A percentile compares a stretch with the other conserved stretches of the same genome.
These are phyloP conservation scores for Candida parachauliodes DNA, from an alignment of 805 yeast genomes.

Conservation along the genomic window DNA sequence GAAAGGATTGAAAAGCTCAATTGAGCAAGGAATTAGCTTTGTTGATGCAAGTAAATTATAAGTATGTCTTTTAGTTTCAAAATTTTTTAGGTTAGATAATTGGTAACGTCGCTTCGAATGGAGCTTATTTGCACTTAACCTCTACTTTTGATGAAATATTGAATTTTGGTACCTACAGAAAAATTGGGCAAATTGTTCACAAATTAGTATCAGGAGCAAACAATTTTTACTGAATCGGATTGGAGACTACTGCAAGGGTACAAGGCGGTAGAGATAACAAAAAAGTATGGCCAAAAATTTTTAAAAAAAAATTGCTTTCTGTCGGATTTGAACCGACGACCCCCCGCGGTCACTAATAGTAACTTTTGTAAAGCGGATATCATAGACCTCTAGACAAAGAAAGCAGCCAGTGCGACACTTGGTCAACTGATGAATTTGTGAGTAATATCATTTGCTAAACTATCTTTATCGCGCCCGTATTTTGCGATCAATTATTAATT, in stretches of 20 bases:
- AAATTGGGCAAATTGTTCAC: not conserved
- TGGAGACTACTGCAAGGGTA: too few species aligned
- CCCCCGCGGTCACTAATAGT: not conserved
- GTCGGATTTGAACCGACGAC: not conserved
- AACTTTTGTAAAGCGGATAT: too few species aligned
- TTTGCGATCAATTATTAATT: too few species aligned
- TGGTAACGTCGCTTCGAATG: too few species aligned
- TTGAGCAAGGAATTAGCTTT: slow-evolving; percentile 38
- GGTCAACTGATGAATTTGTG: too few species aligned
- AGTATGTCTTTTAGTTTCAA: too few species aligned
- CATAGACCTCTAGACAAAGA: too few species aligned
- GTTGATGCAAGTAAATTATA: slow-evolving; percentile 37
- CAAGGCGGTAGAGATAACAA: not conserved
- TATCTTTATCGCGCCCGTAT: too few species aligned
- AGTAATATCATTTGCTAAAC: too few species aligned
- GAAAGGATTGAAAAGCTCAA: slow-evolving; percentile 36
- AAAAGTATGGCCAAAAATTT: too few species aligned
- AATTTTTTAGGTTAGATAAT: not conserved
- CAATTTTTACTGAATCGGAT: not conserved
- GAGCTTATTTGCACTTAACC: too few species aligned
- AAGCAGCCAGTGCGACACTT: too few species aligned
- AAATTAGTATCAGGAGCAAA: not conserved
- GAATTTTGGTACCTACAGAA: not conserved
- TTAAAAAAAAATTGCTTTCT: not conserved
- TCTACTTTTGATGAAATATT: not conserved